Conservation (phyloP, 345 rosid species). For the Eucalyptus pauciflora region DNA sequence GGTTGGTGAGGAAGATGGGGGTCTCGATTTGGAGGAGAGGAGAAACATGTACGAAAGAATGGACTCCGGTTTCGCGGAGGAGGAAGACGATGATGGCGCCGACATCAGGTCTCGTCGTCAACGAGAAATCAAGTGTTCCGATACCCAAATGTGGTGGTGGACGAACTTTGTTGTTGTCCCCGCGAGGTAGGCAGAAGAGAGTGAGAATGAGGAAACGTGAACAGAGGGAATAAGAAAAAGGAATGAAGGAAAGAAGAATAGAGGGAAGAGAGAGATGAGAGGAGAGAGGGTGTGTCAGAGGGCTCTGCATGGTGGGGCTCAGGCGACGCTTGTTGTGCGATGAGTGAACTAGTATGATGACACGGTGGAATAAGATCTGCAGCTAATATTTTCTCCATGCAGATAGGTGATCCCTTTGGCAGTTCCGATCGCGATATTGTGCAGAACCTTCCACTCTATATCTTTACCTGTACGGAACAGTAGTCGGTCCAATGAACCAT, state of each 20-base stretch:
- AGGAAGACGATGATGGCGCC: background rate
- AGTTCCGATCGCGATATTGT: background rate
- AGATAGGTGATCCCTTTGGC: background rate
- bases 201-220: too few species aligned
- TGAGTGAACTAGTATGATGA: too few species aligned
- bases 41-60: slow-evolving; percentile 3
- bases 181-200: too few species aligned
- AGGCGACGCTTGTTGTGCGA: too few species aligned
- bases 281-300: too few species aligned
- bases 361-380: too few species aligned
- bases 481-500: background rate
- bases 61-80: background rate
- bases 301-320: too few species aligned
- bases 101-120: background rate
- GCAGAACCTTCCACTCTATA: background rate
- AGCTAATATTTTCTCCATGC: too few species aligned
- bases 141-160: background rate
- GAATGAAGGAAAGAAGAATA: too few species aligned
- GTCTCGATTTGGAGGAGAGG: background rate
- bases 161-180: too few species aligned
- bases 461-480: background rate
- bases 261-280: too few species aligned
- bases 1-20: background rate
- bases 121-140: background rate
- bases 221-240: too few species aligned